Evolutionary conservation across 345 rosid genomes (phyloP), one percentile per base, ranked within the genome.

Genomic region (Odontarrhena argentea): DNA sequence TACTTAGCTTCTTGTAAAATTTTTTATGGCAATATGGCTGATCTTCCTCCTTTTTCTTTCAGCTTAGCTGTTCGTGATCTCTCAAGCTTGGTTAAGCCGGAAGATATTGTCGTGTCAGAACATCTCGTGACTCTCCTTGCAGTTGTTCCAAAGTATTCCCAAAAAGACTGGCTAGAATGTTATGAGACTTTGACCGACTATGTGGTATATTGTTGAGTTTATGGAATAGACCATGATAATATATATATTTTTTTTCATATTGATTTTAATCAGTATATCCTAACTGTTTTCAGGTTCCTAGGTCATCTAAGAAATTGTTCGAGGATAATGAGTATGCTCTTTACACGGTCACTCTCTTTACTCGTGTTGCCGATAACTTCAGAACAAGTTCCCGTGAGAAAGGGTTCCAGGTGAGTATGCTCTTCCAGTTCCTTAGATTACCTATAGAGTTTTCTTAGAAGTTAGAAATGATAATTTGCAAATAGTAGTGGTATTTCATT

Each of bases 41-140:
- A 62, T 67, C 54, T n/a, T 8, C n/a, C 48, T 62, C 51, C 32
- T 35, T 59, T 49, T 38, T 61, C 64, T 55, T 74, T 73, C 93
- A 95, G 99, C 85, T 86, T 95, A 82, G 98, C 99, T 73, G 98
- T 95, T 70, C 94, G 99, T 76, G 99, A 95, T 82, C 90, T 91
- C 55, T 91, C 99, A 46, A 83, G 73, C 84, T 73, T 91, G 72
- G 99, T 95, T 66, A 91, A 95, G 77, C 89, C 92, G 30, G 96
- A 84, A 74, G 98, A 95, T 81, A 81, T 95, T 64, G 54, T 95
- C 40, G 52, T 68, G 28, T 91, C 99, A 44, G 99, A 95, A 73
- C 87, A 95, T 76, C 84, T 91, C 3, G 80, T 74, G 48, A 91
- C 98, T 63, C 97, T 95, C 56, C 92, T 91, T 26, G 94, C 96